These are phyloP conservation scores for Neostapfia colusana DNA, from an alignment of 176 grass and related monocot genomes.

Conservation along the genomic window DNA sequence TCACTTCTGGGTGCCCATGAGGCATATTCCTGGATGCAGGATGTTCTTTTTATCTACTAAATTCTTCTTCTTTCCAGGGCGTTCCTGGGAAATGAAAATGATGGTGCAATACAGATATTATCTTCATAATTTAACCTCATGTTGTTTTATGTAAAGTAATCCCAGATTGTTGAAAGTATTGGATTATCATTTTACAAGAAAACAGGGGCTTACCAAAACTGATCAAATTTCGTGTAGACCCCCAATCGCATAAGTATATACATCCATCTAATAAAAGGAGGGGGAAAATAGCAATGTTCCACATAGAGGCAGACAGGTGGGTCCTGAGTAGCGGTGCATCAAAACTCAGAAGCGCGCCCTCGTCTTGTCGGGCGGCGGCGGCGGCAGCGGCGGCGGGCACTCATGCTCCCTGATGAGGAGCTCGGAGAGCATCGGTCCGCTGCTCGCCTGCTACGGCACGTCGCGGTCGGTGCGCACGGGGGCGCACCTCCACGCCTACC, in stretches of 20 bases:
- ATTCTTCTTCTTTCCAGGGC: background rate
- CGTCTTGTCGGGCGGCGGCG: background rate
- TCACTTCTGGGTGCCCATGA: slow-evolving; percentile 25
- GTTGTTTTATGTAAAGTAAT: slow-evolving; percentile 26
- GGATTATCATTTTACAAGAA: background rate
- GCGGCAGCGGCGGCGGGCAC: background rate
- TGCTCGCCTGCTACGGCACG: slow-evolving; percentile 35
- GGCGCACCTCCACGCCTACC: slow-evolving; percentile 54
- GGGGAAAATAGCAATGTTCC: background rate
- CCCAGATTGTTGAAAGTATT: slow-evolving; percentile 19
- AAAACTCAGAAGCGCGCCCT: background rate
- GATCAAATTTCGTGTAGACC: too few relatives aligned
- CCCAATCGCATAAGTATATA: too few relatives aligned
- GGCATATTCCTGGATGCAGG: slow-evolving; percentile 10
- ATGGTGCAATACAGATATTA: slow-evolving; percentile 13
- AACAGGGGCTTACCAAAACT: too few relatives aligned
- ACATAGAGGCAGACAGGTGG: background rate
- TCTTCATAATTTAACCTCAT: slow-evolving; percentile 6
- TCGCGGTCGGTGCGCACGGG: slow-evolving; percentile 41
- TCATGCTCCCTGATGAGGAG: slow-evolving; percentile 36
- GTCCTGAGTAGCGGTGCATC: background rate
- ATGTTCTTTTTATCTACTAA: slow-evolving; percentile 23
- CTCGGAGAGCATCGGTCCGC: slow-evolving; percentile 30
- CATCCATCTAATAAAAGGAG: background rate
- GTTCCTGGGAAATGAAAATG: slow-evolving; percentile 20